These are phyloP conservation scores for Centella asiatica DNA, from an alignment of 129 eudicot genomes.

Conservation along the genomic window DNA sequence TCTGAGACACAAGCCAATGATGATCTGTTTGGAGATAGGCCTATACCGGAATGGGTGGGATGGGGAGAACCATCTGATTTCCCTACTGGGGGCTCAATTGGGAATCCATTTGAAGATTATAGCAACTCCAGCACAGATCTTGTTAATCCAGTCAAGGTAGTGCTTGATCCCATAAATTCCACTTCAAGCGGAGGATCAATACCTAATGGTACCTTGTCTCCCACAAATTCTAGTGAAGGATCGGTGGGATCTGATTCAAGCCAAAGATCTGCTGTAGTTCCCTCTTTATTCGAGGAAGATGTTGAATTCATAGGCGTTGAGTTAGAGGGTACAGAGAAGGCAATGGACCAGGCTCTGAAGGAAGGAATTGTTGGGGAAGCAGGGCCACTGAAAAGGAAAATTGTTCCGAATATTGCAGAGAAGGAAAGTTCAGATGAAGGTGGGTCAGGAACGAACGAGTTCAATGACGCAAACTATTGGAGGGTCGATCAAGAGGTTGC, in stretches of 20 bases:
- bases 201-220: conserved; percentile 40
- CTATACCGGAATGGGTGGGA: conserved; percentile 72
- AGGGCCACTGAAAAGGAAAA: conserved; percentile 47
- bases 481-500: conserved; percentile 79
- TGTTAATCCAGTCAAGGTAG: conserved; percentile 22
- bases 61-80: conserved; percentile 54
- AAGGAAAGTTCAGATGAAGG: conserved; percentile 38
- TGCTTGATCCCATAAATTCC: conserved; percentile 14
- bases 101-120: conserved; percentile 60
- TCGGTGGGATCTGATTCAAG: conserved; percentile 25
- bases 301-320: conserved; percentile 94
- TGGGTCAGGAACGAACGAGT: conserved; percentile 47
- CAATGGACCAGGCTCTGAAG: conserved; percentile 68
- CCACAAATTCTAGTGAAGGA: conserved; percentile 18
- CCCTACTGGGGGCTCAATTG: conserved; percentile 39
- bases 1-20: conserved; percentile 43
- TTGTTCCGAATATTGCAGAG: conserved; percentile 26
- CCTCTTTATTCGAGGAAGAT: conserved; percentile 84
- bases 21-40: conserved; percentile 67
- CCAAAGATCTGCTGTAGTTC: conserved; percentile 30
- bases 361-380: conserved; percentile 96
- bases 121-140: conserved; percentile 11
- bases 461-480: conserved; percentile 77
- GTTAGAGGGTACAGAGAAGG: conserved; percentile 77
- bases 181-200: conserved; percentile 29